Percentiles rank a stretch among this genome's conserved stretches.
Conservation (phyloP, 2,329 filamentous ascomycete species). For the Tolypocladium amazonense region DNA sequence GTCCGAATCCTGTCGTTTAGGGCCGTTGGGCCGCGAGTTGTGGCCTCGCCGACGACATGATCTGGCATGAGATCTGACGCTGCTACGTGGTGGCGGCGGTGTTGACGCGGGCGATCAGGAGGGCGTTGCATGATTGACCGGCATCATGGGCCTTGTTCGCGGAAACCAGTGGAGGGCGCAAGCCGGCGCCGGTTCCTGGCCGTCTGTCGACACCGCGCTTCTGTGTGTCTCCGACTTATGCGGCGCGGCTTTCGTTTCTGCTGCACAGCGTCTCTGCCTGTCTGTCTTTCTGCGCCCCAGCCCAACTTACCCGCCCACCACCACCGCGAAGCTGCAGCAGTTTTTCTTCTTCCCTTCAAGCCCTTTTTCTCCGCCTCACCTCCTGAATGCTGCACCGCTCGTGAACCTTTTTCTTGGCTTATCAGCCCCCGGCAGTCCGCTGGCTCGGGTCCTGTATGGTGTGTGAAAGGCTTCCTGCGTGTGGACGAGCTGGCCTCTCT, state of each 20-base stretch:
- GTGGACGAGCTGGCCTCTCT: constrained; percentile 4
- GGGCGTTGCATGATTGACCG: not conserved
- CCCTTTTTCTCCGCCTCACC: not conserved
- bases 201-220: not conserved
- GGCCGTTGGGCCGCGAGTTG: not conserved
- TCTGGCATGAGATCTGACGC: not conserved
- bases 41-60: not conserved
- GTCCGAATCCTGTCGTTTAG: not conserved
- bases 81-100: not conserved
- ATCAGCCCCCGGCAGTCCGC: not conserved
- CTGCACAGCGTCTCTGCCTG: not conserved
- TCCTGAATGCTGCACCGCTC: not conserved
- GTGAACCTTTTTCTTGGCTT: not conserved
- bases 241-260: not conserved
- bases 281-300: not conserved
- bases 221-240: constrained; percentile 1
- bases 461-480: not conserved
- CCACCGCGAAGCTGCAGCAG: not conserved
- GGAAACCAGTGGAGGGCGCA: not conserved
- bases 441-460: not conserved
- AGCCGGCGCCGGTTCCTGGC: not conserved
- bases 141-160: not conserved
- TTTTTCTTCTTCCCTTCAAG: not conserved
- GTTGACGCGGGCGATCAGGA: not conserved
- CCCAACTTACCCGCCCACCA: not conserved